Evolutionary conservation across 2,329 filamentous ascomycete genomes (phyloP), one percentile per base, ranked within the genome.

Genomic region (Colletotrichum tanaceti): DNA sequence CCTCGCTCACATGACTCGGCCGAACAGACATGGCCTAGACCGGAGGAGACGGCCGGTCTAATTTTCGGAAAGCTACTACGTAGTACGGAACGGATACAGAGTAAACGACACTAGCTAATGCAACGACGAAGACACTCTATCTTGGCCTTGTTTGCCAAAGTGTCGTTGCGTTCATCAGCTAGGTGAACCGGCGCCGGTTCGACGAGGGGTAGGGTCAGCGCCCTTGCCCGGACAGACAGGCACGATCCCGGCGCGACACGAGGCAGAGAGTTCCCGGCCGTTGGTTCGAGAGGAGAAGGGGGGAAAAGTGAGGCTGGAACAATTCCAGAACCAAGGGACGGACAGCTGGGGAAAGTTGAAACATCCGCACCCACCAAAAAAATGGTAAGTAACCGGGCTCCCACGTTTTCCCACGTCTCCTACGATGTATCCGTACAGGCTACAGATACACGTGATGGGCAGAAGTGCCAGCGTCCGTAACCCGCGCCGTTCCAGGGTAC

Each of bases 361-460:
- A 68, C 65, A 60, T 46, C 24, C 43, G 62, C 65, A 60, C 35
- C 54, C 49, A 59, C 49, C 43, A 32, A 49, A 32, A 43, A 68
- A 49, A 55, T 55, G 61, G 55, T 54, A 68, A 55, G 41, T 53
- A 49, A 49, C 65, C 65, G 41, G 65, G 65, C 32, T 68, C 46
- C 65, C 61, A 68, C 65, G 65, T 68, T 68, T 65, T 68, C 52
- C 35, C 50, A n/a, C 57, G 46, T 49, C 50, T 52, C 18, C 41
- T n/a, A n/a, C n/a, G n/a, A n/a, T n/a, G n/a, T n/a, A n/a, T n/a
- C n/a, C n/a, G n/a, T n/a, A n/a, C n/a, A n/a, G n/a, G n/a, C n/a
- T n/a, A n/a, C n/a, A n/a, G n/a, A n/a, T 38, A n/a, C 50, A 53
- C n/a, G 43, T 14, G 55, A 28, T 32, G 41, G 41, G 24, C 24